phyloP scores from a whole-genome alignment of 2,329 filamentous ascomycete genomes.

The Claviceps sorghi region DNA sequence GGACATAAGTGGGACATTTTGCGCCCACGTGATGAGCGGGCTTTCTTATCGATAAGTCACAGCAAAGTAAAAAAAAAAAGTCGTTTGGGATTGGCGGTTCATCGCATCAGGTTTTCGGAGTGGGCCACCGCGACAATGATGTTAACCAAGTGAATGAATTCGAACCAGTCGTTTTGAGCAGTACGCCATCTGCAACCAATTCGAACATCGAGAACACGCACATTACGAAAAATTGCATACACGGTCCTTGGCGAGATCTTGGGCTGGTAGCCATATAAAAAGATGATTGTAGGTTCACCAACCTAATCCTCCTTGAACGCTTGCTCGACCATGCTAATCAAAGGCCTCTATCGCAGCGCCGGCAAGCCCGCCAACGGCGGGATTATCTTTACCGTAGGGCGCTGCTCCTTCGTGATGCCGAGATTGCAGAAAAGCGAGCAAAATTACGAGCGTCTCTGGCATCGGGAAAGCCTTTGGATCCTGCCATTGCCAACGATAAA shows the following conservation, averaged over 20 bases:
- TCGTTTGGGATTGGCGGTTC: neutral
- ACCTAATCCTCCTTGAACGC: too few relatives aligned
- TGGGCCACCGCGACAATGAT: neutral
- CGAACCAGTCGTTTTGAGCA: neutral
- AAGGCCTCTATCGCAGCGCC: conserved; percentile 13
- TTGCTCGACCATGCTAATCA: neutral
- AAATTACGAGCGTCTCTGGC: conserved; percentile 77
- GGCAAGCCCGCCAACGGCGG: conserved; percentile 27
- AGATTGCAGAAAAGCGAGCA: conserved; percentile 81
- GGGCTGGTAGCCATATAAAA: neutral
- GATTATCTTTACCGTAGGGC: conserved; percentile 75
- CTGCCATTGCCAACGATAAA: conserved; percentile 75
- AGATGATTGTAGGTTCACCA: conserved; percentile 6
- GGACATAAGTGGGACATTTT: conserved; percentile 25
- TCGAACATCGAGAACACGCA: neutral
- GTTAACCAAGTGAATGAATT: neutral
- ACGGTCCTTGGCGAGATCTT: neutral
- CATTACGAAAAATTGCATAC: neutral
- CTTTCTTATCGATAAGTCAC: conserved; percentile 17
- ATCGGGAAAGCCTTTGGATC: conserved; percentile 72
- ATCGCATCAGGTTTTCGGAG: neutral
- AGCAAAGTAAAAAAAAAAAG: neutral
- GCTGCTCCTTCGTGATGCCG: conserved; percentile 74
- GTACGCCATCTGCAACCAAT: neutral
- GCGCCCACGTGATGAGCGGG: conserved; percentile 26